These are phyloP conservation scores for Phytophthora sansomeana DNA, from an alignment of 352 stramenopile species.

Conservation along the genomic window DNA sequence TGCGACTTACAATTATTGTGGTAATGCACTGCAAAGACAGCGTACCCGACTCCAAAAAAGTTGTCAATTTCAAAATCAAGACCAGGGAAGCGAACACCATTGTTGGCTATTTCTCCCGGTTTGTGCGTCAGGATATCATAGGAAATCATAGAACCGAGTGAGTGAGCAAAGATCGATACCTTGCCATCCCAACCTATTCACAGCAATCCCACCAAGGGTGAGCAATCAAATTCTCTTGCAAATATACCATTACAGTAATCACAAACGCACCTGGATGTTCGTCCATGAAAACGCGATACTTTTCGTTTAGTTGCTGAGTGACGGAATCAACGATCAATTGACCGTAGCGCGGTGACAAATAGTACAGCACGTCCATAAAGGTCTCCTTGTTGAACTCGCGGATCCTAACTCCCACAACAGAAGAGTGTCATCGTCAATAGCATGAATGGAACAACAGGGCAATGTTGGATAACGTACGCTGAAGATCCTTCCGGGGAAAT, in stretches of 20 bases:
- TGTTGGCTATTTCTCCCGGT: conserved; percentile 60
- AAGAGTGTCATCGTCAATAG: background rate
- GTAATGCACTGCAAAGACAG: background rate
- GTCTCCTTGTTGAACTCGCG: conserved; percentile 95
- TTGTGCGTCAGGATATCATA: conserved; percentile 93
- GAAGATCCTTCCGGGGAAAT: conserved; percentile 82
- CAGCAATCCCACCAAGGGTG: background rate
- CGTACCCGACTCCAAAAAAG: conserved; percentile 86
- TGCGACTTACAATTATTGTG: background rate
- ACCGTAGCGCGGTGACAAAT: conserved; percentile 90
- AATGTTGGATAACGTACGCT: conserved; percentile 44
- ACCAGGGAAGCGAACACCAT: conserved; percentile 77
- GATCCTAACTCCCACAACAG: conserved; percentile 56
- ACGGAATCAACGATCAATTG: conserved; percentile 94
- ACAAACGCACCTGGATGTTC: conserved; percentile 68
- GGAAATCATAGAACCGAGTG: conserved; percentile 91
- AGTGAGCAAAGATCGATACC: conserved; percentile 92
- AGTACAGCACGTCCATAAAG: conserved; percentile 95
- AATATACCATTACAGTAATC: background rate
- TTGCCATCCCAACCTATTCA: conserved; percentile 81
- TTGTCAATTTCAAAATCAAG: conserved; percentile 90
- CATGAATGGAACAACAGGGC: too few relatives aligned
- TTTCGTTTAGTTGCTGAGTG: conserved; percentile 87
- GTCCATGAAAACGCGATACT: conserved; percentile 92
- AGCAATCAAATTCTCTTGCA: background rate